Conservation (phyloP, 2,329 filamentous ascomycete genomes). For the Neonectria hederae region DNA sequence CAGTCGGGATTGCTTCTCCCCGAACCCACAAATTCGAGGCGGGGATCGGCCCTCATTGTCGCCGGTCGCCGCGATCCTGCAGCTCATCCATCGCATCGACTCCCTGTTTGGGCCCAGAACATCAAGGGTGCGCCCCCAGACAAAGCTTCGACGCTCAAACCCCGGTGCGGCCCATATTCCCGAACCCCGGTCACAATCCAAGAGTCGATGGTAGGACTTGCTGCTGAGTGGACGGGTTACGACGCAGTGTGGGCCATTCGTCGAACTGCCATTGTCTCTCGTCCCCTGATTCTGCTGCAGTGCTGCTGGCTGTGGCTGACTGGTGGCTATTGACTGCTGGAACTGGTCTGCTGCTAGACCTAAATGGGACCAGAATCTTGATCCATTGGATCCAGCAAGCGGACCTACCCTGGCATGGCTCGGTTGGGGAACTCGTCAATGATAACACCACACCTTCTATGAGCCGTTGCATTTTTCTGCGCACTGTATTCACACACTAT, state of each 20-base stretch:
- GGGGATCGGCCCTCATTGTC: not conserved
- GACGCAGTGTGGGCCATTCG: not conserved
- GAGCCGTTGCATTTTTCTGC: not conserved
- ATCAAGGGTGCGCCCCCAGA: not conserved
- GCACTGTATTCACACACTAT: not conserved
- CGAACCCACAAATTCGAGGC: not conserved
- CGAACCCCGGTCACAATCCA: conserved; percentile 11
- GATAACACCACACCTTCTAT: not conserved
- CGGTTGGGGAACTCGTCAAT: not conserved
- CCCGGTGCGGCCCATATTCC: conserved; percentile 4
- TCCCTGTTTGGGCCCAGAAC: not conserved
- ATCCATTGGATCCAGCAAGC: not conserved
- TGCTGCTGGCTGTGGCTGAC: not conserved
- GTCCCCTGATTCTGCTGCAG: not conserved
- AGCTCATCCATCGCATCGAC: not conserved
- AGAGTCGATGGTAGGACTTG: not conserved
- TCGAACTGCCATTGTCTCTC: not conserved
- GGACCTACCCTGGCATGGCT: not conserved
- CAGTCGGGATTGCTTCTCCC: not conserved
- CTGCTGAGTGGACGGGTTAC: not conserved
- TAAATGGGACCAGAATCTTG: not conserved
- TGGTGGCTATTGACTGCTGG: not conserved
- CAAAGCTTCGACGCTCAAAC: not conserved
- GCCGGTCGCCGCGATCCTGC: not conserved
- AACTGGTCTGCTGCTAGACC: not conserved